Evolutionary conservation across 129 eudicot species (phyloP), one percentile per base, ranked within the genome.

Genomic region (Scalesia atractyloides): DNA sequence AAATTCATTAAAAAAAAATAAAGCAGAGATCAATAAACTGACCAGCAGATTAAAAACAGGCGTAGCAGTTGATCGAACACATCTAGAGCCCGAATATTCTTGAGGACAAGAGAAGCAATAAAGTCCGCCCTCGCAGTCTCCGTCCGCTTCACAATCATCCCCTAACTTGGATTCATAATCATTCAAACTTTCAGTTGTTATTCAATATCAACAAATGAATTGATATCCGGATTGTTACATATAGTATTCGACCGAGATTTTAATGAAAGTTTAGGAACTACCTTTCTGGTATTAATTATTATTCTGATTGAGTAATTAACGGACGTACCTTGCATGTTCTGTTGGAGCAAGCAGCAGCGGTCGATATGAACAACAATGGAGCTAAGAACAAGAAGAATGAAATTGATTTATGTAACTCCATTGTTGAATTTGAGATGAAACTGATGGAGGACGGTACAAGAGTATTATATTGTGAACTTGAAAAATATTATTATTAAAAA

Each of bases 101-200:
- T 80, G 76, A 51, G 83, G 73, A 74, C 97, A 91, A 13, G 90
- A 77, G 49, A 88, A 82, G 69, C 97, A 91, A 62, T 88, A 81
- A 0, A 82, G 84, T 16, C 97, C 97, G 7, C 73, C 69, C 72
- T 69, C 87, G 60, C 97, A 91, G 79, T 85, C 90, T 56, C 64
- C 79, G 53, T 84, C 81, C 5, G 76, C 11, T 36, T 85, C 56
- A 60, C 96, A 89, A 16, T 78, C 74, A 46, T 86, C 96, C 7
- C 52, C 70, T 41, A 89, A 64, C 96, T 89, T 19, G 75, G 69
- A 7, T 15, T 37, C 20, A 10, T 52, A 5, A 13, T 18, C 30
- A 69, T 17, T 7, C 20, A 51, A 57, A 66, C 4, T 6, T 64
- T 11, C 57, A 51, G 30, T 24, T 24, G 30, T 24, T n/a, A 24